Conservation (phyloP, 2,329 filamentous ascomycete species). For the Trichophyton schoenleinii region DNA sequence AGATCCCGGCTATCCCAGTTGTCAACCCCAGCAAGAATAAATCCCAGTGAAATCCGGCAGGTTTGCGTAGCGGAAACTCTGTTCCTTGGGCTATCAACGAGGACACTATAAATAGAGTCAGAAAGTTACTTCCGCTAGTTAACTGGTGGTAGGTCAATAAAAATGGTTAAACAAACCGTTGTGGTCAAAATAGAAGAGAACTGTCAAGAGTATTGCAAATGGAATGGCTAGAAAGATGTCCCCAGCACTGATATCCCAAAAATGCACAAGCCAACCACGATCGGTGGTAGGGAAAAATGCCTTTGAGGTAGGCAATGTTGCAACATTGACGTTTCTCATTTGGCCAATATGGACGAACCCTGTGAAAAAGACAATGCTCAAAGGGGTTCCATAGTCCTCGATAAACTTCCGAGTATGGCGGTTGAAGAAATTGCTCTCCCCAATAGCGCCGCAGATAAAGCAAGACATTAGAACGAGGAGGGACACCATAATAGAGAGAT, state of each 20-base stretch:
- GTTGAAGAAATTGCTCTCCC: constrained; percentile 58
- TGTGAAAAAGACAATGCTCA: constrained; percentile 76
- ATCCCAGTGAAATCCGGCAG: constrained; percentile 77
- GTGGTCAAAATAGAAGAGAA: constrained; percentile 83
- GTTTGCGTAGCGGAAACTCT: constrained; percentile 68
- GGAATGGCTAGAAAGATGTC: constrained; percentile 78
- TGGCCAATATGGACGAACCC: constrained; percentile 78
- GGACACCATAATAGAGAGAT: constrained; percentile 64
- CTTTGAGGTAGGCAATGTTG: constrained; percentile 60
- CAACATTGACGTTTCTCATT: constrained; percentile 58
- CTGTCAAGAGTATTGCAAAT: constrained; percentile 69
- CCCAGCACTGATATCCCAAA: constrained; percentile 61
- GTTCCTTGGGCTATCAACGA: constrained; percentile 73
- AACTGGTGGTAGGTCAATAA: background rate
- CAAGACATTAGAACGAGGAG: constrained; percentile 66
- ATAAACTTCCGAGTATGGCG: constrained; percentile 68
- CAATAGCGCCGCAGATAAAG: constrained; percentile 61
- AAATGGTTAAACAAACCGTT: constrained; percentile 47
- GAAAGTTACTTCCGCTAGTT: background rate
- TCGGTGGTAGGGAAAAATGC: constrained; percentile 68
- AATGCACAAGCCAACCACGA: constrained; percentile 63
- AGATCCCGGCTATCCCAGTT: constrained; percentile 59
- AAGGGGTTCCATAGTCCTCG: constrained; percentile 77
- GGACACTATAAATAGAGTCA: constrained; percentile 43
- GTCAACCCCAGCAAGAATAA: constrained; percentile 68